A percentile compares a stretch with the other conserved stretches of the same genome.
Conservation (phyloP, 768 basidiomycete species). For the Infundibulicybe gibba region DNA sequence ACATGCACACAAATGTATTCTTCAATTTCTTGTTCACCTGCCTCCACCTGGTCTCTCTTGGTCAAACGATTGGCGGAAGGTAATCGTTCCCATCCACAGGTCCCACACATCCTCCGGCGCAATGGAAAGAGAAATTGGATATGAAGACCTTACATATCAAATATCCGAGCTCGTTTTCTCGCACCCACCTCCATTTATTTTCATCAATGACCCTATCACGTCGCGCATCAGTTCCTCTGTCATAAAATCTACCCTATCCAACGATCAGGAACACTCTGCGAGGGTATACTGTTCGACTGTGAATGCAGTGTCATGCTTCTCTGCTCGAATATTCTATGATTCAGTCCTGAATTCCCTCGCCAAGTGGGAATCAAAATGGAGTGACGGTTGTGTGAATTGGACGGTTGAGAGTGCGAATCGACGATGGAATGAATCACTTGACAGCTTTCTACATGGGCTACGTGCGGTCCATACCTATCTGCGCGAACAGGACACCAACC, state of each 20-base stretch:
- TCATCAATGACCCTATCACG: slow-evolving; percentile 55
- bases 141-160: slow-evolving; percentile 21
- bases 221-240: slow-evolving; percentile 41
- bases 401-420: slow-evolving; percentile 28
- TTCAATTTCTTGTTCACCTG: no score
- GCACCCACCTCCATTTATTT: slow-evolving; percentile 63
- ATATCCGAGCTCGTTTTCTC: slow-evolving; percentile 31
- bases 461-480: slow-evolving; percentile 30
- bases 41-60: no score
- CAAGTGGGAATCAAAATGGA: slow-evolving; percentile 54
- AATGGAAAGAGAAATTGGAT: slow-evolving; percentile 4
- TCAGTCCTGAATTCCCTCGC: slow-evolving; percentile 59
- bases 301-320: slow-evolving; percentile 59
- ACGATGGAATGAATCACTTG: slow-evolving; percentile 62
- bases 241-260: slow-evolving; percentile 32
- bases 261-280: slow-evolving; percentile 6
- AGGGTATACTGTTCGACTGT: slow-evolving; percentile 17
- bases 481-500: slow-evolving; percentile 1
- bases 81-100: no score
- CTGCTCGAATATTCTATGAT: slow-evolving; percentile 62
- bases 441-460: slow-evolving; percentile 69
- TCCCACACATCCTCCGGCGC: no score
- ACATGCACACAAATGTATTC: no score
- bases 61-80: no score
- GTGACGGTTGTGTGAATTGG: slow-evolving; percentile 62